phyloP scores from a whole-genome alignment of 2,329 filamentous ascomycete species.

The Cordyceps sp. region DNA sequence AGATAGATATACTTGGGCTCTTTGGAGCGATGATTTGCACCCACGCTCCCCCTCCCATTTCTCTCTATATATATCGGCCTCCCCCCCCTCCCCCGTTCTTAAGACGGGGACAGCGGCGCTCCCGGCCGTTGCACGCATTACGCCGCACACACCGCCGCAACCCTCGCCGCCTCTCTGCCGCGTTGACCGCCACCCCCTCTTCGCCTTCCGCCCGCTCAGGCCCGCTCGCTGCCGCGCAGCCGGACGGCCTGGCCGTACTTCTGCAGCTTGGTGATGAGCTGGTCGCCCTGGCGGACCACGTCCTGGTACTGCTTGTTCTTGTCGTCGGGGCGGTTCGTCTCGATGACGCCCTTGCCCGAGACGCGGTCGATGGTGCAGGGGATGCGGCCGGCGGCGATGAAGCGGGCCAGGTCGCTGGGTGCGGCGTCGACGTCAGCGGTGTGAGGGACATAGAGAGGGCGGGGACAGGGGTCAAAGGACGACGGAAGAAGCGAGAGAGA shows the following conservation, averaged over 20 bases:
- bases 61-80: not conserved
- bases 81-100: no score
- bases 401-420: conserved; percentile 88
- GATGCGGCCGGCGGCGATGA: conserved; percentile 88
- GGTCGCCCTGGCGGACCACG: conserved; percentile 92
- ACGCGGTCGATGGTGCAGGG: conserved; percentile 96
- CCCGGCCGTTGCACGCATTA: no score
- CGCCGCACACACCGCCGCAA: no score
- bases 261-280: conserved; percentile 95
- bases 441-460: no score
- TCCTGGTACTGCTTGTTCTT: conserved; percentile 99
- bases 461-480: no score
- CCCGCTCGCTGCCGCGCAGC: conserved; percentile 84
- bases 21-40: no score
- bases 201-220: conserved; percentile 29
- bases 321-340: conserved; percentile 93
- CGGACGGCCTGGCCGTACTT: conserved; percentile 97
- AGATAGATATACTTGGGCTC: not conserved
- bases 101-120: no score
- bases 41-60: no score
- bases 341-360: conserved; percentile 88
- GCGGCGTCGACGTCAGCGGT: no score
- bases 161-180: no score
- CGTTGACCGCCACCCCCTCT: no score
- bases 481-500: not conserved